A percentile compares a stretch with the other conserved stretches of the same genome.
Conservation (phyloP, 2,329 filamentous ascomycete genomes). For the Chaetoscypha palmicola region DNA sequence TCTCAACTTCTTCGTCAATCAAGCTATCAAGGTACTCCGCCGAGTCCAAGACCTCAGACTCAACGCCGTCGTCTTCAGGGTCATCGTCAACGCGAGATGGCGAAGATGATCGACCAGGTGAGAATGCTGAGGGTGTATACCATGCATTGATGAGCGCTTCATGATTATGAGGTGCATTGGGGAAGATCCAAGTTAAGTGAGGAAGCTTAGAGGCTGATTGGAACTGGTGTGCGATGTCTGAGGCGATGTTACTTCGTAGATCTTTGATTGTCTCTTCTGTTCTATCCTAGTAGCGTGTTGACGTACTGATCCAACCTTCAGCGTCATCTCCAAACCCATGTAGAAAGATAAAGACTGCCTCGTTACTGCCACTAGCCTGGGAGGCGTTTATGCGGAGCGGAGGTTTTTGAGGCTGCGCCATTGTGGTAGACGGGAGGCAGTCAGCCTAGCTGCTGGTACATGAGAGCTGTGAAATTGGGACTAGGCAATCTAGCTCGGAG, state of each 20-base stretch:
- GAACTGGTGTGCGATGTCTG: slow-evolving; percentile 40
- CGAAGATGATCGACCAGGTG: slow-evolving; percentile 25
- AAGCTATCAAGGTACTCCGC: slow-evolving; percentile 68
- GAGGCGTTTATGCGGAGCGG: neutral
- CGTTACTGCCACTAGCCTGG: neutral
- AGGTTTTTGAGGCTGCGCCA: neutral
- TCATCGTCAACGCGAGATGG: slow-evolving; percentile 33
- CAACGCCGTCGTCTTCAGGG: slow-evolving; percentile 40
- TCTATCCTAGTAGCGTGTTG: no score
- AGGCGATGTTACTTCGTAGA: no score
- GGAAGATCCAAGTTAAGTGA: slow-evolving; percentile 43
- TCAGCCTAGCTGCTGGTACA: no score
- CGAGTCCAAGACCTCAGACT: slow-evolving; percentile 61
- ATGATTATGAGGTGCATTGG: slow-evolving; percentile 41
- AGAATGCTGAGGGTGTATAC: slow-evolving; percentile 37
- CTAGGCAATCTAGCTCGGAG: no score
- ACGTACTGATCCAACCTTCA: slow-evolving; percentile 57
- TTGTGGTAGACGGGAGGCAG: no score
- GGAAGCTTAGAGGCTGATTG: slow-evolving; percentile 41
- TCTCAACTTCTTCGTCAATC: slow-evolving; percentile 63
- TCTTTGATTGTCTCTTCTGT: no score
- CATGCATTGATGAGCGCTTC: slow-evolving; percentile 40
- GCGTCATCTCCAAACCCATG: slow-evolving; percentile 79
- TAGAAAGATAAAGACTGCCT: neutral
- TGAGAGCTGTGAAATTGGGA: no score